phyloP scores from a whole-genome alignment of 129 eudicot genomes.

The Flaveria ramosissima region DNA sequence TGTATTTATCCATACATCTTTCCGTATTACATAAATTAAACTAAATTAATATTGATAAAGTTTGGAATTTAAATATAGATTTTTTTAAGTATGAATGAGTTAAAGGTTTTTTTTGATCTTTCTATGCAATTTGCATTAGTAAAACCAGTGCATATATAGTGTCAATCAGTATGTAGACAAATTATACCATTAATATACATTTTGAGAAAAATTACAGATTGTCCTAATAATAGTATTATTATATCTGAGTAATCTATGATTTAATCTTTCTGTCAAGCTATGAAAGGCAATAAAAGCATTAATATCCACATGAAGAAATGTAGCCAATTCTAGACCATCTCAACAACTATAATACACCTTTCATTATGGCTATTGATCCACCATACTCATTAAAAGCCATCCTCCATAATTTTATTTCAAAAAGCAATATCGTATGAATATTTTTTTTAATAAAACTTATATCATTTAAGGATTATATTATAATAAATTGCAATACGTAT shows the following conservation, averaged over 20 bases:
- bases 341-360: slow-evolving; percentile 24
- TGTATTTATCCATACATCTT: background rate
- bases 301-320: slow-evolving; percentile 38
- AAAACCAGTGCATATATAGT: background rate
- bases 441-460: background rate
- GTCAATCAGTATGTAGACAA: background rate
- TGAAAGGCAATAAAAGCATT: slow-evolving; percentile 17
- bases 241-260: background rate
- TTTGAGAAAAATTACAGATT: background rate
- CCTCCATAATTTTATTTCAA: slow-evolving; percentile 11
- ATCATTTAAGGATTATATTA: background rate
- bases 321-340: slow-evolving; percentile 29
- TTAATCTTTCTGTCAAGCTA: background rate
- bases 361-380: slow-evolving; percentile 16
- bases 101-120: too few relatives aligned
- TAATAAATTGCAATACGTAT: background rate
- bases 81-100: background rate
- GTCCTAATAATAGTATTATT: too few relatives aligned
- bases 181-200: background rate
- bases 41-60: background rate
- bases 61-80: background rate
- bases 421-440: background rate
- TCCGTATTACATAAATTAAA: too few relatives aligned
- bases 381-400: slow-evolving; percentile 30
- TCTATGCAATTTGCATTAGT: background rate